phyloP scores from a whole-genome alignment of 1,284 basidiomycete genomes.

The Fomitopsis betulina region DNA sequence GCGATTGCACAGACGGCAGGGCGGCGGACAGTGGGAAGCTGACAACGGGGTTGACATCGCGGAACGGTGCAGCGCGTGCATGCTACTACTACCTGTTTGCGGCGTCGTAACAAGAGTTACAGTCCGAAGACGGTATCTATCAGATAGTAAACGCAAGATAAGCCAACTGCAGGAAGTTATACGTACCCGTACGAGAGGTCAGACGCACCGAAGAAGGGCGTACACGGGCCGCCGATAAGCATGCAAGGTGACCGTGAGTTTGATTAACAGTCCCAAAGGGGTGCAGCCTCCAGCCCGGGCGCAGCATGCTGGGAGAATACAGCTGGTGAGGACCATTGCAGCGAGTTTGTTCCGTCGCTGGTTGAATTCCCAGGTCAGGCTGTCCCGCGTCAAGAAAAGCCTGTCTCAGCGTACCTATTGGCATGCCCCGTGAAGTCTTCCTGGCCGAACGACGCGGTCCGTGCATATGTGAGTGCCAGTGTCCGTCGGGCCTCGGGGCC shows the following conservation, averaged over 20 bases:
- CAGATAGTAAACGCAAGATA: not conserved
- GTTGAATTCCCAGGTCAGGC: not conserved
- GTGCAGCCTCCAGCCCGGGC: not conserved
- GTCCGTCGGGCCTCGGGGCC: not conserved
- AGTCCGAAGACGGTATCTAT: not conserved
- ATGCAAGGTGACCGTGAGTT: not conserved
- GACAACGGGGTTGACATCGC: not conserved
- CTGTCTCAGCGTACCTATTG: not conserved
- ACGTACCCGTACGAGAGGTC: not conserved
- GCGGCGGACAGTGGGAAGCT: constrained; percentile 1
- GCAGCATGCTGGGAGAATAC: not conserved
- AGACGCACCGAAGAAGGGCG: not conserved
- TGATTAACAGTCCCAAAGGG: not conserved
- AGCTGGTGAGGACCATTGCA: not conserved
- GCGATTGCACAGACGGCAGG: not conserved
- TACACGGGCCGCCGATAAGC: not conserved
- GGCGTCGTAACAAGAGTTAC: not conserved
- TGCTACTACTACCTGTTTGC: not conserved
- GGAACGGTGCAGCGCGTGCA: not conserved
- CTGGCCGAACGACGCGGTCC: not conserved
- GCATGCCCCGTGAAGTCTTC: not conserved
- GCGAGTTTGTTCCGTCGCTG: not conserved
- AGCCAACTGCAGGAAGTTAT: not conserved
- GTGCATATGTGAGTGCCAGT: not conserved
- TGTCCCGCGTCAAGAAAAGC: not conserved